Evolutionary conservation across 2,329 filamentous ascomycete species (phyloP), one percentile per base, ranked within the genome.

Genomic region (Phyllosticta citrichinensis): DNA sequence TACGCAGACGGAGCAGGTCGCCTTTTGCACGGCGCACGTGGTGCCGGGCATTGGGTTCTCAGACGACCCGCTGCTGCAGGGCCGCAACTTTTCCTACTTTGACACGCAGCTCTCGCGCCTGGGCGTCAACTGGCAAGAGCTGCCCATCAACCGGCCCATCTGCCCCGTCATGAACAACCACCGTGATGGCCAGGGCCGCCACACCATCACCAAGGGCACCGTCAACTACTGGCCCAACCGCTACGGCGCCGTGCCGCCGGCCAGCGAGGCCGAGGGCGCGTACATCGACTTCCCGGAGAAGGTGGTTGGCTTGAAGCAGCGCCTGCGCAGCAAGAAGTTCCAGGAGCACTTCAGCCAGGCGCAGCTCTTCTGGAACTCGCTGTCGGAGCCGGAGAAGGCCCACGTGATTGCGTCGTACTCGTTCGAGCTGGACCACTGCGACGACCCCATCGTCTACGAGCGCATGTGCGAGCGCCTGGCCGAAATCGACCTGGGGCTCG

Each of bases 161-260:
- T 89, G 86, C 64, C 87, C 87, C 0, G 85, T 89, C 40, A 85
- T 89, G 81, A 90, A 87, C 74, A 82, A 87, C 68, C 87, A 91
- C 74, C 84, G 89, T 0, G 89, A 94, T 62, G 89, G 89, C 2
- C 80, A 83, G 5, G 82, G 86, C 74, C 81, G 87, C 3, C 89
- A 93, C 71, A 85, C 81, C 3, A 91, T 94, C 65, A 83, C 81
- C 22, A 87, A 86, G 68, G 86, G 88, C 55, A 85, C 80, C 0
- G 83, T 88, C 65, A 91, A 91, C 75, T 91, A 91, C 74, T 91
- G 86, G 86, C 88, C 88, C 0, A 91, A 91, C 74, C 81, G 88
- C 2, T 86, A 83, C 67, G 80, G 83, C 1, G 77, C 80, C 1
- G 77, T 80, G 11, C 86, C 87, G 0, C 87, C 89, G 0, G 85